Base-by-base conservation (phyloP, 495 filamentous ascomycete genomes). In the Tuber melanosporum region DNA sequence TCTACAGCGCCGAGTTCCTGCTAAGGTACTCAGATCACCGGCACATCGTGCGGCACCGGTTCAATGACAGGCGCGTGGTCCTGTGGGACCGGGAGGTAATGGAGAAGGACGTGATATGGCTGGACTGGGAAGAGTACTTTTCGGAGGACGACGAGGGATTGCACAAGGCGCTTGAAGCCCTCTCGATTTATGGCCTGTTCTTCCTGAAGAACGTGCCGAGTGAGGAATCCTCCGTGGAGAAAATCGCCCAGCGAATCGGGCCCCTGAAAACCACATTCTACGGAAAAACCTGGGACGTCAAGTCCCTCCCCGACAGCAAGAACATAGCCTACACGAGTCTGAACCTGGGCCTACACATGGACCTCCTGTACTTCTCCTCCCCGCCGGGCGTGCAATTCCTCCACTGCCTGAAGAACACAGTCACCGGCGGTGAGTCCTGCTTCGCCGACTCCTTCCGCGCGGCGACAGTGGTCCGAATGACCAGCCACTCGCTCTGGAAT, bases 241-340 rank as follows among this genome's bases (percentile, higher is more conserved):
- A 86, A 57, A 89, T 98, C 70, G 92, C 90, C 3, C 85, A 85
- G 12, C 87, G 90, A 45, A 92, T 97, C 74, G 94, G 94, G 0
- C 87, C 87, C 0, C 80, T 97, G 17, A 90, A 92, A 73, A 89
- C 92, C 78, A 92, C 93, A 22, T 95, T 98, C 83, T 97, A 97
- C 85, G 95, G 95, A 46, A 84, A 85, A 69, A 97, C 93, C 1
- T 97, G 93, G 92, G 93, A 97, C 84, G 94, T 98, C 42, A 89
- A 87, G 73, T 91, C 87, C 14, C 90, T 94, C 46, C 89, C 91
- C 3, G 78, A 91, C 70, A 92, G 94, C 62, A 93, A 93, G 83
- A 98, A 98, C 80, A 90, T 98, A 12, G 95, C 95, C 20, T 97
- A 98, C 85, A 97, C 94, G 6, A 89, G 86, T 82, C 86, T 90